Conservation (phyloP, 2,329 filamentous ascomycete genomes). For the Alternaria consortialis region DNA sequence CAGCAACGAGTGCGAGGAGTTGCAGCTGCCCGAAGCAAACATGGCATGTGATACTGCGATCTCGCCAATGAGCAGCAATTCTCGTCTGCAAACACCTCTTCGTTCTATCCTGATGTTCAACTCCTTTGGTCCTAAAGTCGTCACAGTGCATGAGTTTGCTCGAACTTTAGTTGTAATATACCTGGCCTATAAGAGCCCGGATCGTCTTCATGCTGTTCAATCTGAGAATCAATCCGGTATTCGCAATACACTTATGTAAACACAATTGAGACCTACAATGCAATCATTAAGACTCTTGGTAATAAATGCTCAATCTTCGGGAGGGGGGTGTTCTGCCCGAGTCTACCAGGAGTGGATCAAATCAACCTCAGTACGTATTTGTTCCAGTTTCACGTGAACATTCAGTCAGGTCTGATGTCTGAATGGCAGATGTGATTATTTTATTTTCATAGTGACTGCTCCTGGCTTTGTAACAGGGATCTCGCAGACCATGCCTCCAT, state of each 20-base stretch:
- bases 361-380: neutral
- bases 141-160: neutral
- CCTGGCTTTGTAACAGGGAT: neutral
- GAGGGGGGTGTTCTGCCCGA: neutral
- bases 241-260: neutral
- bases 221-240: neutral
- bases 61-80: neutral
- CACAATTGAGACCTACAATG: neutral
- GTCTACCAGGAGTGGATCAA: neutral
- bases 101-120: neutral
- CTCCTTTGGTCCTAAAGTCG: neutral
- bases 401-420: neutral
- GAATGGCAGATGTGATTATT: slow-evolving; percentile 5
- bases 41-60: neutral
- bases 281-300: neutral
- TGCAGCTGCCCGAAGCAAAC: neutral
- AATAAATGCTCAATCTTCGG: no score
- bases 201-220: neutral
- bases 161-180: neutral
- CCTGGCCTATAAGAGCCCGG: neutral
- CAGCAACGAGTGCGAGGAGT: slow-evolving; percentile 3
- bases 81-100: neutral
- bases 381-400: neutral
- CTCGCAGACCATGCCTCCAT: neutral
- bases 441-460: slow-evolving; percentile 11